phyloP scores from a whole-genome alignment of 306 rosid species.

The Lathyrus tuberosus region DNA sequence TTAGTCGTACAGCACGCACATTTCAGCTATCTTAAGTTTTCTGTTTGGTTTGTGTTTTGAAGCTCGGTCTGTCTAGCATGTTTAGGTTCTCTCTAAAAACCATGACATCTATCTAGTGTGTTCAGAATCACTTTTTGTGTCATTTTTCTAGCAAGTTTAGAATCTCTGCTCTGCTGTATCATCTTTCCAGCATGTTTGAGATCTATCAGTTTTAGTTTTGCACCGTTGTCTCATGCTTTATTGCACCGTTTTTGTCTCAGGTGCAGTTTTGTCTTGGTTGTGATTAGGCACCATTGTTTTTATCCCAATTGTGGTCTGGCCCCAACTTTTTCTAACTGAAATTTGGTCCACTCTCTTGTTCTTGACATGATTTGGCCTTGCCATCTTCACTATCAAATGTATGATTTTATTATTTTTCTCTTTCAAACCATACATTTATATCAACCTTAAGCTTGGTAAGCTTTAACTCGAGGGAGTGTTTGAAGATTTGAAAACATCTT shows the following conservation, averaged over 20 bases:
- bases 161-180: neutral
- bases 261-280: neutral
- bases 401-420: neutral
- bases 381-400: neutral
- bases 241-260: neutral
- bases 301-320: neutral
- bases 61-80: neutral
- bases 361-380: neutral
- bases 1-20: neutral
- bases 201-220: slow-evolving; percentile 3
- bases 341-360: neutral
- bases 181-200: neutral
- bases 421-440: neutral
- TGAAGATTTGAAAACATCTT: neutral
- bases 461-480: neutral
- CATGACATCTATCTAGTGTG: neutral
- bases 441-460: neutral
- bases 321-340: neutral
- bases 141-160: neutral
- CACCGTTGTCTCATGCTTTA: neutral
- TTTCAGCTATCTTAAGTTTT: neutral
- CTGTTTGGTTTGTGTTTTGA: neutral
- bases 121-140: neutral
- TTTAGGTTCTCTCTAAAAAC: neutral
- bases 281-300: neutral